Evolutionary conservation across 139 green algal genomes (phyloP).

Genomic region (Tetraselmis striata): DNA sequence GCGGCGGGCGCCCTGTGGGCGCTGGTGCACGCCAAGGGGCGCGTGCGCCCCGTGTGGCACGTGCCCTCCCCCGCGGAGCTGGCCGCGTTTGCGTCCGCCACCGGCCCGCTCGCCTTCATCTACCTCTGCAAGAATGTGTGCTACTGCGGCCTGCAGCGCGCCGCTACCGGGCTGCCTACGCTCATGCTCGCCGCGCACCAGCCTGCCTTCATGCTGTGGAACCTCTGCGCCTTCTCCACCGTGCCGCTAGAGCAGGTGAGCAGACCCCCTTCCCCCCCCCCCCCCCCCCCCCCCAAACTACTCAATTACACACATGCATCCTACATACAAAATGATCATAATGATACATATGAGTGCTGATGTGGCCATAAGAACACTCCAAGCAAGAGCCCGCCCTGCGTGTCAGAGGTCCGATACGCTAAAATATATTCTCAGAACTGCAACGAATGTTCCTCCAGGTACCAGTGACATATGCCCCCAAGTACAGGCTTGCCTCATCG

Average conservation of each 20-base stretch:
- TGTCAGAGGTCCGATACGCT: no score
- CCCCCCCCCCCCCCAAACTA: no score
- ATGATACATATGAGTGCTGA: no score
- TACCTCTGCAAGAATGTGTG: slow-evolving; percentile 58
- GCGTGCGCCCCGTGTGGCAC: slow-evolving; percentile 4
- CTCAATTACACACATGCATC: no score
- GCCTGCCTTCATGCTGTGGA: slow-evolving; percentile 19
- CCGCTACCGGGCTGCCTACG: slow-evolving; percentile 40
- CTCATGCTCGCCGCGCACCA: slow-evolving; percentile 64
- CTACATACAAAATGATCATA: no score
- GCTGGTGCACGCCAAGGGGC: background rate
- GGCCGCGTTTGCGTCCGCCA: background rate
- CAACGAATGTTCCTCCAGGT: no score
- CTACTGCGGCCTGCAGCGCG: slow-evolving; percentile 33
- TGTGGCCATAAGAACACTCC: no score
- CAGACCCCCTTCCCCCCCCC: no score
- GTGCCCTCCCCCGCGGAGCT: slow-evolving; percentile 12
- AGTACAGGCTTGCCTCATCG: no score
- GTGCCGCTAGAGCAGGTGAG: background rate
- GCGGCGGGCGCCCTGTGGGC: background rate
- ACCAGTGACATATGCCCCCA: no score
- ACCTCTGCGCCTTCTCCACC: background rate
- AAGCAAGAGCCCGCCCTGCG: no score
- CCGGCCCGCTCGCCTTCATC: slow-evolving; percentile 44
- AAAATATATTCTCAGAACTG: no score